A percentile compares a stretch with the other conserved stretches of the same genome.
These are phyloP conservation scores for Mycena galopus DNA, from an alignment of 768 basidiomycete species.

Conservation along the genomic window DNA sequence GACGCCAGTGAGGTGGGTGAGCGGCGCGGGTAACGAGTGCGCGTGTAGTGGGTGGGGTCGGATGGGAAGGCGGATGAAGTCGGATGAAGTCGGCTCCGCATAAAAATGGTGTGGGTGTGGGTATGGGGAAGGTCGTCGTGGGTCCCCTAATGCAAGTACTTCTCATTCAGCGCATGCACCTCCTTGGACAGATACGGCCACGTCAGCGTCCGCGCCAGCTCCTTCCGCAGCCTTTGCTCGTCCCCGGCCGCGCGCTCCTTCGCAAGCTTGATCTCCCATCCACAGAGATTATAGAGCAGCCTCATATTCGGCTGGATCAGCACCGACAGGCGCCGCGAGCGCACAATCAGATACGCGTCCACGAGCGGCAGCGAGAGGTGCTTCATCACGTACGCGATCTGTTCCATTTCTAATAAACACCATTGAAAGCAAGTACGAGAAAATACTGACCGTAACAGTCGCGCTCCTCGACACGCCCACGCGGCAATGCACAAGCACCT, in stretches of 20 bases:
- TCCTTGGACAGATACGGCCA: constrained; percentile 91
- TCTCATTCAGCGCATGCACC: constrained; percentile 88
- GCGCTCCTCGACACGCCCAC: constrained; percentile 98
- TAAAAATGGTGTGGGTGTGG: too few species aligned
- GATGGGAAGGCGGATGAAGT: neutral
- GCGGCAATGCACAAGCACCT: constrained; percentile 95
- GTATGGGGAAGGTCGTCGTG: neutral
- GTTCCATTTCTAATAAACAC: constrained; percentile 11
- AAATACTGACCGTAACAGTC: constrained; percentile 83
- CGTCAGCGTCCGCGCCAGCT: constrained; percentile 76
- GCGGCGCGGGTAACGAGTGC: too few species aligned
- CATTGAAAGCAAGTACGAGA: too few species aligned
- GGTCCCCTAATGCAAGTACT: constrained; percentile 65
- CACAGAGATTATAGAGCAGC: constrained; percentile 93
- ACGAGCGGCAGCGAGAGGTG: constrained; percentile 87
- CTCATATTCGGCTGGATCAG: constrained; percentile 97
- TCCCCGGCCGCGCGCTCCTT: constrained; percentile 72
- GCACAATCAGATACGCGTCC: constrained; percentile 93
- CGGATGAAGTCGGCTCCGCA: too few species aligned
- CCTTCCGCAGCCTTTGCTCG: constrained; percentile 63
- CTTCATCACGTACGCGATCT: constrained; percentile 99
- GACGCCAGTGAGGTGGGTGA: neutral
- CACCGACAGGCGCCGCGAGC: constrained; percentile 90
- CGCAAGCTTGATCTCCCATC: constrained; percentile 96
- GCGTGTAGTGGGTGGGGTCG: too few species aligned